Evolutionary conservation across 2,329 filamentous ascomycete species (phyloP).

Genomic region (Trichoderma lentiforme): DNA sequence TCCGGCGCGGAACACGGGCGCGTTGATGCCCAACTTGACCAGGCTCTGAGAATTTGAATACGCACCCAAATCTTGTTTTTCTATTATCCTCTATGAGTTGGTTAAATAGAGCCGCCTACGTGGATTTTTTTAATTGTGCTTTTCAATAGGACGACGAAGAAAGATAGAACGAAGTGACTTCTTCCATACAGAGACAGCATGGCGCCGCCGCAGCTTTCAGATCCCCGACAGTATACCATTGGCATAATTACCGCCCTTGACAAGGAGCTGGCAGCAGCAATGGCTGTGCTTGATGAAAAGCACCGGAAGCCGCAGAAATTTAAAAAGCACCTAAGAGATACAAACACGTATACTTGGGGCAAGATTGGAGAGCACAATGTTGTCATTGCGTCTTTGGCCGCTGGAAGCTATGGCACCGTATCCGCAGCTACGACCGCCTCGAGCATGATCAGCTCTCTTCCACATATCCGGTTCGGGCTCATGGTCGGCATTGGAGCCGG

Average conservation of each 20-base stretch:
- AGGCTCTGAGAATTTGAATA: fast-evolving
- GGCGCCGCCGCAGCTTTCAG: neutral
- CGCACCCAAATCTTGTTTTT: no score
- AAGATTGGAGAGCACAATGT: neutral
- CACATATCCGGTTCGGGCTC: neutral
- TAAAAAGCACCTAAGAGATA: neutral
- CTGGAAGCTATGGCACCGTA: neutral
- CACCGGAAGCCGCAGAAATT: neutral
- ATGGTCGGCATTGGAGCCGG: neutral
- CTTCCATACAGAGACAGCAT: neutral
- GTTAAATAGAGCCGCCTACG: neutral
- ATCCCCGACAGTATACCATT: neutral
- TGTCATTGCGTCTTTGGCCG: neutral
- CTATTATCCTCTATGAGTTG: neutral
- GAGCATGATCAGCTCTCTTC: neutral
- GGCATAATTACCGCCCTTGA: neutral
- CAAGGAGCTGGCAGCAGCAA: neutral
- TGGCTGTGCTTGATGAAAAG: neutral
- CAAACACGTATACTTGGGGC: neutral
- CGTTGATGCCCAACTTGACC: neutral
- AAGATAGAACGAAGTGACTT: neutral
- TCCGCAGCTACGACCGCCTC: neutral
- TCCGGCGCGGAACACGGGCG: neutral
- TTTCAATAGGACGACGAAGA: no score
- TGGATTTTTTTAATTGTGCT: no score